Evolutionary conservation across 371 early-diverging fungal species (phyloP), one percentile per base, ranked within the genome.

Genomic region (Mucor lusitanicus): DNA sequence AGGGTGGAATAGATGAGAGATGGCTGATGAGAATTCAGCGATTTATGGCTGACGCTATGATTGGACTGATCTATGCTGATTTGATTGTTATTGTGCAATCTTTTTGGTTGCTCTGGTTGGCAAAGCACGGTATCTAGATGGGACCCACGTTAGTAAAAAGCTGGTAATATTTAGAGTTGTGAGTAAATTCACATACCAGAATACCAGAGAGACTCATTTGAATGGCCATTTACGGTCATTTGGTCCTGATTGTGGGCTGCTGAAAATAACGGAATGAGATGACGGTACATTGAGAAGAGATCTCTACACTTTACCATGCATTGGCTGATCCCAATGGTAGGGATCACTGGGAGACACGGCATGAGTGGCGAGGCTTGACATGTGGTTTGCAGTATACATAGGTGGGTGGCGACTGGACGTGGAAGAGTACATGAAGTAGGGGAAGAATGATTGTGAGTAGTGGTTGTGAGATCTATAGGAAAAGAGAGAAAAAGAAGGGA

Each of bases 161-260:
- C 53, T 39, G 63, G 46, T 35, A 39, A 53, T n/a, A 63, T 53
- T 6, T 53, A 62, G 32, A 54, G 11, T 44, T 62, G 55, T 30
- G 27, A 30, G 23, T 48, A 3, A 48, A n/a, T 27, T 42, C 11
- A 46, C 21, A 21, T 61, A 66, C 67, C 61, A 40, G 67, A 19
- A 61, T 66, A 66, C 67, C 67, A 66, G 40, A 40, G 60, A 11
- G 67, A 44, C 21, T 67, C 67, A 39, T 42, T 44, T 17, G 57
- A 46, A 27, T 61, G 62, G 32, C 4, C 56, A 15, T 46, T 23
- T 9, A 55, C 42, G 23, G 48, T 32, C 12, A 44, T 27, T 54
- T 42, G 54, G 21, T 67, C 62, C 46, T 61, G 62, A 25, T 19
- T 54, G 15, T 61, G 53, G 19, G 15, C 61, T 61, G 27, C 61